phyloP scores from a whole-genome alignment of 208 protist species.

The Crithidia sp. region DNA sequence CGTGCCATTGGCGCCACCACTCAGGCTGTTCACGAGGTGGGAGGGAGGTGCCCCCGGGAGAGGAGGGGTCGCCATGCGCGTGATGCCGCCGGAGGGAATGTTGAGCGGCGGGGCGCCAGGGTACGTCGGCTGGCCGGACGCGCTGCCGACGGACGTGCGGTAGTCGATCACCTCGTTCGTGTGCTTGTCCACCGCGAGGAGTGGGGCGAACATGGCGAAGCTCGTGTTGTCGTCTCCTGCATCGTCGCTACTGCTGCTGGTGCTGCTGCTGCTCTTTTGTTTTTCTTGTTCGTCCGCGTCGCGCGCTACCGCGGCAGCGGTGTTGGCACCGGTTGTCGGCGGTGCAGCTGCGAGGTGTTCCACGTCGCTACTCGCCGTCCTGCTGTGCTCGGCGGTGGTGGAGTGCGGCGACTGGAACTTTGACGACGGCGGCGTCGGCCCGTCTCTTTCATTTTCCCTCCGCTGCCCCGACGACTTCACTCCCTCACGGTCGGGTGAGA shows the following conservation, averaged over 20 bases:
- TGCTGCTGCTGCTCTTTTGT: conserved; percentile 8
- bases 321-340: neutral
- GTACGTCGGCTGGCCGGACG: neutral
- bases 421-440: neutral
- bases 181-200: conserved; percentile 34
- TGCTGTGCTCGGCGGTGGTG: conserved; percentile 4
- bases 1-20: neutral
- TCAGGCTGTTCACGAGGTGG: conserved; percentile 18
- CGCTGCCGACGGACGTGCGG: neutral
- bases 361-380: neutral
- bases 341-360: neutral
- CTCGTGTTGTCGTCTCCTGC: neutral
- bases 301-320: neutral
- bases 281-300: neutral
- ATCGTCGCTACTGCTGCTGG: conserved; percentile 16
- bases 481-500: neutral
- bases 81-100: neutral
- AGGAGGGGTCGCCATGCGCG: conserved; percentile 2
- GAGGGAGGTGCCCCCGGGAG: neutral
- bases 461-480: neutral
- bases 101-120: conserved; percentile 14
- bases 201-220: conserved; percentile 40
- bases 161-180: conserved; percentile 46
- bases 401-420: conserved; percentile 3
- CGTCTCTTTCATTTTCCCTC: neutral